These are phyloP conservation scores for Sonneratia alba DNA, from an alignment of 345 rosid genomes.

Conservation along the genomic window DNA sequence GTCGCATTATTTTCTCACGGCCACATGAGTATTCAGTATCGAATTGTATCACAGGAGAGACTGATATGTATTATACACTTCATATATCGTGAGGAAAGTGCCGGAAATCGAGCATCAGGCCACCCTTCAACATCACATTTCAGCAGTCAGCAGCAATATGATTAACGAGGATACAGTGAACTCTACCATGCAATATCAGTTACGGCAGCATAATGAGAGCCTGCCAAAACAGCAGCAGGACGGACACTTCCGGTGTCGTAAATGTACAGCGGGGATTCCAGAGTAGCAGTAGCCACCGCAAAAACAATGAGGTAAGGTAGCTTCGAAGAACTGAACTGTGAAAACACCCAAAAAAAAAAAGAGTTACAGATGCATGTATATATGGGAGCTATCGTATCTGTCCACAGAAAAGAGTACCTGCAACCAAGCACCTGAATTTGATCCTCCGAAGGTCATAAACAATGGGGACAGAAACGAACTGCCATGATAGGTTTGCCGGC, in stretches of 20 bases:
- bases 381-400: not conserved
- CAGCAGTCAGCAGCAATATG: not conserved
- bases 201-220: constrained; percentile 89
- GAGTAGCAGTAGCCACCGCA: constrained; percentile 42
- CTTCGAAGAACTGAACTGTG: constrained; percentile 71
- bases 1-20: constrained; percentile 22
- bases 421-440: constrained; percentile 38
- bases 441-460: constrained; percentile 50
- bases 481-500: constrained; percentile 85
- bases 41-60: too few species aligned
- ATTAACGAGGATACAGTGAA: not conserved
- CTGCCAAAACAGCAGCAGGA: constrained; percentile 68
- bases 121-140: constrained; percentile 40
- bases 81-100: constrained; percentile 86
- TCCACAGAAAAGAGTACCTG: not conserved
- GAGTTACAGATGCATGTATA: not conserved
- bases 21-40: not conserved
- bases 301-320: constrained; percentile 68
- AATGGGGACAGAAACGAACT: constrained; percentile 75
- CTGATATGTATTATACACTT: constrained; percentile 28
- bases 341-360: not conserved
- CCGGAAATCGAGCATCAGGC: constrained; percentile 41
- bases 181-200: constrained; percentile 75
- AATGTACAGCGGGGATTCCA: constrained; percentile 66
- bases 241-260: constrained; percentile 69